Conservation (phyloP, 2,329 filamentous ascomycete genomes). For the Aspergillus jensenii region DNA sequence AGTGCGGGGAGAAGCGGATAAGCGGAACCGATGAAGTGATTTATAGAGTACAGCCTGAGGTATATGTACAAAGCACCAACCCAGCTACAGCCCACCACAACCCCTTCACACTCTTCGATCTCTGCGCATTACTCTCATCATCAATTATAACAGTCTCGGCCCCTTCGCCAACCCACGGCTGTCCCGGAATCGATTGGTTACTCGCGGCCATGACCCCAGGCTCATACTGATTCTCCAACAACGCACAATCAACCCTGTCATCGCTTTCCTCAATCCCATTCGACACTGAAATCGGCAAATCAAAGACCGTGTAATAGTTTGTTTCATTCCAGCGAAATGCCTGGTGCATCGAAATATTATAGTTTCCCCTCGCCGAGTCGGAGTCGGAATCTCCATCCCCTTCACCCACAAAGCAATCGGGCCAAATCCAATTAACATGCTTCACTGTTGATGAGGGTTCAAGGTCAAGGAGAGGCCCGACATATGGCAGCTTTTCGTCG, state of each 20-base stretch:
- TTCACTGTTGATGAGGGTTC: slow-evolving; percentile 70
- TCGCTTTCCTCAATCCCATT: slow-evolving; percentile 55
- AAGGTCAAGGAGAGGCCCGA: slow-evolving; percentile 35
- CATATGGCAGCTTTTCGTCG: too few relatives aligned
- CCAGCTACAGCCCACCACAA: too few relatives aligned
- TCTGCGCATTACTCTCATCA: too few relatives aligned
- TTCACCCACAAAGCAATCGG: slow-evolving; percentile 65
- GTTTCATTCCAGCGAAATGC: slow-evolving; percentile 65
- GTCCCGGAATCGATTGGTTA: too few relatives aligned
- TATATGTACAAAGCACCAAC: too few relatives aligned
- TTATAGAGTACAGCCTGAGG: too few relatives aligned
- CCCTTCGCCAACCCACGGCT: too few relatives aligned
- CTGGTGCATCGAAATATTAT: slow-evolving; percentile 73
- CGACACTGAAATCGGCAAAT: slow-evolving; percentile 67
- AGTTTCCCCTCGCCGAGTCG: slow-evolving; percentile 58
- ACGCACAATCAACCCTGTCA: slow-evolving; percentile 24
- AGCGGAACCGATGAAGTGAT: too few relatives aligned
- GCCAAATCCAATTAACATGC: slow-evolving; percentile 72
- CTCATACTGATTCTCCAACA: slow-evolving; percentile 14
- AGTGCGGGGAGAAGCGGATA: too few relatives aligned
- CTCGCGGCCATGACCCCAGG: too few relatives aligned
- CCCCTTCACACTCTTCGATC: too few relatives aligned
- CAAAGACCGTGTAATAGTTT: slow-evolving; percentile 68
- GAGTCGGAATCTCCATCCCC: slow-evolving; percentile 52
- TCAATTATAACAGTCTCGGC: too few relatives aligned